Conservation (phyloP, 2,329 filamentous ascomycete species). For the Blastomyces percursus region DNA sequence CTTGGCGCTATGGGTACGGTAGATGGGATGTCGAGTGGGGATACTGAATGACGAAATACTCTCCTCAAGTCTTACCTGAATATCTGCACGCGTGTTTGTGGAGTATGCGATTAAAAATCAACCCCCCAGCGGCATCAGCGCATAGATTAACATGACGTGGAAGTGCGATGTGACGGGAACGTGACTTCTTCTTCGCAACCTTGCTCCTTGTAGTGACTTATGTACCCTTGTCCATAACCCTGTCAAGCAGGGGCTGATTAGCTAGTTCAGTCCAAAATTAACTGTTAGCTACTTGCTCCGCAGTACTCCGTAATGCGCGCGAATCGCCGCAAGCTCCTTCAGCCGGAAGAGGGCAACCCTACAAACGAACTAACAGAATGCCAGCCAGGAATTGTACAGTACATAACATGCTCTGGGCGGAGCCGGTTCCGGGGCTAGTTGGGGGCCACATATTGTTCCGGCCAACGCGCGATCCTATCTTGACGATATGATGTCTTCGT, state of each 20-base stretch:
- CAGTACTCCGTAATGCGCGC: not conserved
- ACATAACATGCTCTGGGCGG: not conserved
- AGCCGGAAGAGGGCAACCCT: not conserved
- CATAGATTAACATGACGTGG: not conserved
- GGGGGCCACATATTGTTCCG: not conserved
- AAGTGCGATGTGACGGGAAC: not conserved
- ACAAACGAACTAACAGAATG: not conserved
- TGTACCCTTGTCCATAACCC: not conserved
- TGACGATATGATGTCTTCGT: not conserved
- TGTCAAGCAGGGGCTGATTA: not conserved
- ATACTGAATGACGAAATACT: not conserved
- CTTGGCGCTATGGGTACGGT: not conserved
- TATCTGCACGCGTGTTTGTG: not conserved
- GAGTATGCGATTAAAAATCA: not conserved
- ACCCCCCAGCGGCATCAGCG: not conserved
- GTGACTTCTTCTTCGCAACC: not conserved
- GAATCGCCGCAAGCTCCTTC: not conserved
- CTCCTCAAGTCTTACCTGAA: not conserved
- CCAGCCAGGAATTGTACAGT: not conserved
- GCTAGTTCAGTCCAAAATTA: not conserved
- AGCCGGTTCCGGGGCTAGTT: not conserved
- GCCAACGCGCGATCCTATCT: not conserved
- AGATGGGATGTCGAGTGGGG: not conserved
- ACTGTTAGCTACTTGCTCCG: not conserved
- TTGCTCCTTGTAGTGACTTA: not conserved